Percentiles rank a stretch among this genome's conserved stretches.
Conservation (phyloP, 1,139 yeast genomes). For the Diutina catenulata region DNA sequence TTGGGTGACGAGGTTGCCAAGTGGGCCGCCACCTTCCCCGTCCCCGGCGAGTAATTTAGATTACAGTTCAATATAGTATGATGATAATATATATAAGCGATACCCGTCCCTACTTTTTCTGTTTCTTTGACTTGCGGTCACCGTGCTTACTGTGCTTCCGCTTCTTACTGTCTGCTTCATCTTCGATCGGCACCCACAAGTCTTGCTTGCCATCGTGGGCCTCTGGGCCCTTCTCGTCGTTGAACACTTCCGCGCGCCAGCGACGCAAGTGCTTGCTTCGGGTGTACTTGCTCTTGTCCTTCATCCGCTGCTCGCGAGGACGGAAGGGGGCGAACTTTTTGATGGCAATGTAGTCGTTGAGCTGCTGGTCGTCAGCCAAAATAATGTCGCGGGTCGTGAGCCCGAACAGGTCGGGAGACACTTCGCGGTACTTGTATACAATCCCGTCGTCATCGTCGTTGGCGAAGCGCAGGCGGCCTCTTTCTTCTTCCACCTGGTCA, state of each 20-base stretch:
- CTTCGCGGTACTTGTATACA: constrained; percentile 76
- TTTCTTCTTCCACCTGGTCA: constrained; percentile 75
- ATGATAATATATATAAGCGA: constrained; percentile 63
- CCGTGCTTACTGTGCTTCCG: too few relatives aligned
- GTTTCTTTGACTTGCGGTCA: too few relatives aligned
- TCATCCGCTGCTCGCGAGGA: constrained; percentile 56
- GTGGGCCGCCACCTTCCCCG: constrained; percentile 64
- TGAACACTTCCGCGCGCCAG: constrained; percentile 83
- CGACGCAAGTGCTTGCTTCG: constrained; percentile 75
- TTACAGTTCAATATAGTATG: too few relatives aligned
- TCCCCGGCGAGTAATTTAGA: constrained; percentile 73
- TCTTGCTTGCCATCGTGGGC: constrained; percentile 13
- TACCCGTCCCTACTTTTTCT: constrained; percentile 71
- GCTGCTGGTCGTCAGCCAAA: constrained; percentile 76
- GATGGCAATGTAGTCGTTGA: constrained; percentile 75
- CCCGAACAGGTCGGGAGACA: constrained; percentile 90
- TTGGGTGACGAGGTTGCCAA: constrained; percentile 49
- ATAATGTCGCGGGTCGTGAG: constrained; percentile 77
- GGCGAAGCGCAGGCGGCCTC: constrained; percentile 10
- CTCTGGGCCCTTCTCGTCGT: constrained; percentile 46
- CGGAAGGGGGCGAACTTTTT: constrained; percentile 93
- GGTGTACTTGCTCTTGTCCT: constrained; percentile 75
- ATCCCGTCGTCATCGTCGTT: constrained; percentile 26
- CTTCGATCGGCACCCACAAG: constrained; percentile 44
- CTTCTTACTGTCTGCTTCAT: constrained; percentile 68